Evolutionary conservation across 2,329 filamentous ascomycete genomes (phyloP), one percentile per base, ranked within the genome.

Genomic region (Eutypella sp.): DNA sequence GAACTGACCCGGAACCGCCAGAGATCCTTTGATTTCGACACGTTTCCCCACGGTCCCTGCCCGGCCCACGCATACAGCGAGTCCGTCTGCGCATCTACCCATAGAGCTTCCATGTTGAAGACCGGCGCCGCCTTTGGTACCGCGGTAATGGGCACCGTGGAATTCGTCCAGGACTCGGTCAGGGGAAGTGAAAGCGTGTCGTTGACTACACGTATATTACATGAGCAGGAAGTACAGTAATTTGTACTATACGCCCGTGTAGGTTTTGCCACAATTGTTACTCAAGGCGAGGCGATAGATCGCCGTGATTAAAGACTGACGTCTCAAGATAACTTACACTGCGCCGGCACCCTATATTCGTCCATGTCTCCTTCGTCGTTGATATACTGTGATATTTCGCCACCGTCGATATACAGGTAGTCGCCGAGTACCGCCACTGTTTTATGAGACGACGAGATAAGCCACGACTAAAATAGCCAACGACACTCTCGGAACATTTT

Each of bases 11-110:
- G 24, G 23, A 47, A 44, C 22, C 16, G 33, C 46, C 46, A 47
- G 6, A 47, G 37, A n/a, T 44, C 42, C 11, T 25, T 22, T 2
- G 25, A 33, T 22, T 47, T 45, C 25, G 37, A 23, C 10, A 41
- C 3, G 37, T 44, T 47, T 13, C 46, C 46, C 34, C 27, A 45
- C 6, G 42, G 41, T 1, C 27, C 41, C 19, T 40, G 37, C 3
- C 46, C 46, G 11, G 41, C 46, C 46, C 46, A 47, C 41, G 41
- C 38, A 29, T 44, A 47, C 34, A 45, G 40, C 15, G 46, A 40
- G 8, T 29, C 18, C n/a, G 22, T 29, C 5, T 19, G 11, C 24
- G 25, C 23, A 29, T 47, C 46, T 9, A 34, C 25, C 29, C 41
- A 47, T 40, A 47, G 37, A 11, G 46, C 46, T 9, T 34, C 22